Conservation (phyloP, 495 filamentous ascomycete genomes). For the Barbatosphaeria neglecta region DNA sequence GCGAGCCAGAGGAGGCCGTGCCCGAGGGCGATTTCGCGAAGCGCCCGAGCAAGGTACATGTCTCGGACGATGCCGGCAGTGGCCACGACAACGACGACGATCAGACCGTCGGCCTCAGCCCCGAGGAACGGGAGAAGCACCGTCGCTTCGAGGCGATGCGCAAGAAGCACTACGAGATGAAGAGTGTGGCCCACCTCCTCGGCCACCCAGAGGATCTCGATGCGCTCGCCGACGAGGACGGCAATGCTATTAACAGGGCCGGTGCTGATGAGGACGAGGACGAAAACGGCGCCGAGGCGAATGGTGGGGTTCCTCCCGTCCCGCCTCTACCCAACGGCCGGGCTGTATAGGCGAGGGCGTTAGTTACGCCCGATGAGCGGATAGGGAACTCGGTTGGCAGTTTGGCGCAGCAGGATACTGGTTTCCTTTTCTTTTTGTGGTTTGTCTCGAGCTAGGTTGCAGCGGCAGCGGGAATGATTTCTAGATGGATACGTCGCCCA, state of each 20-base stretch:
- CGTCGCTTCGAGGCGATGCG: slow-evolving; percentile 78
- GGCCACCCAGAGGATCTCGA: slow-evolving; percentile 51
- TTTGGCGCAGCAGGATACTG: too few relatives aligned
- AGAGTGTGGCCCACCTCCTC: slow-evolving; percentile 77
- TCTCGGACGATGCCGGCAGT: slow-evolving; percentile 39
- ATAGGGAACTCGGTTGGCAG: too few relatives aligned
- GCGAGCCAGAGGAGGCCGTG: slow-evolving; percentile 77
- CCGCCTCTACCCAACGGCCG: slow-evolving; percentile 15
- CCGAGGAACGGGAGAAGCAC: slow-evolving; percentile 83
- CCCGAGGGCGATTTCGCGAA: slow-evolving; percentile 30
- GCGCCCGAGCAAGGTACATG: slow-evolving; percentile 55
- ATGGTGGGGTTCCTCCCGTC: slow-evolving; percentile 15
- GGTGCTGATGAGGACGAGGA: slow-evolving; percentile 19
- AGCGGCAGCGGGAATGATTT: too few relatives aligned
- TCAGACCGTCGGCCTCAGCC: slow-evolving; percentile 47
- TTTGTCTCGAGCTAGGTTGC: too few relatives aligned
- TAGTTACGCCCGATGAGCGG: too few relatives aligned
- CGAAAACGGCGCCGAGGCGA: slow-evolving; percentile 5
- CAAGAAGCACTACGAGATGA: slow-evolving; percentile 98
- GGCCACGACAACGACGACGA: slow-evolving; percentile 44
- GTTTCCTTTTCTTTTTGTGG: too few relatives aligned
- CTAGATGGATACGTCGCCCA: too few relatives aligned
- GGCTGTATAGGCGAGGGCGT: slow-evolving; percentile 8
- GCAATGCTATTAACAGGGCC: slow-evolving; percentile 8
- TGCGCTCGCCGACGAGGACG: slow-evolving; percentile 32